Conservation (phyloP, 306 rosid species). For the Rubus idaeus region DNA sequence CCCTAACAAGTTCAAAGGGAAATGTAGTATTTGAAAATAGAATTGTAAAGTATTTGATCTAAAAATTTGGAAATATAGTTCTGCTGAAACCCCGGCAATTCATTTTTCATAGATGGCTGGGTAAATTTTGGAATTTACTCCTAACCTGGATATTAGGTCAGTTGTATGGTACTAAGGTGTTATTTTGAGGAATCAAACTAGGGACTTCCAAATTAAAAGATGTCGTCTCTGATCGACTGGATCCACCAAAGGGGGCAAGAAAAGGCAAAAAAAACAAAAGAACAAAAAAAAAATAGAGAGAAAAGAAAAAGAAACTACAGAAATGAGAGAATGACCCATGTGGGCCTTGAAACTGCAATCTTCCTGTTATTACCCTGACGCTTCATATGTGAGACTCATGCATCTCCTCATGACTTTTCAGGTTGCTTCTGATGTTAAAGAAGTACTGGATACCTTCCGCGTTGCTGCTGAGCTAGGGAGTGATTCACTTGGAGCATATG, state of each 20-base stretch:
- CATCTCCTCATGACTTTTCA: constrained; percentile 31
- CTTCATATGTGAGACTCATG: constrained; percentile 8
- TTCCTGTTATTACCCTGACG: not conserved
- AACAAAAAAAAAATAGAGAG: not conserved
- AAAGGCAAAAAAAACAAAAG: not conserved
- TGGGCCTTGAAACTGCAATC: not conserved
- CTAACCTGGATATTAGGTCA: not conserved
- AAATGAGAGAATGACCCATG: not conserved
- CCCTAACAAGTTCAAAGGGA: not conserved
- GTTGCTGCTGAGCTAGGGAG: constrained; percentile 87
- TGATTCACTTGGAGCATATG: constrained; percentile 90
- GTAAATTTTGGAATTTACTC: not conserved
- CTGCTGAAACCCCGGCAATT: not conserved
- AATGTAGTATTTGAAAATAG: not conserved
- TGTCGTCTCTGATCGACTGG: not conserved
- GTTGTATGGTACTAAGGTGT: not conserved
- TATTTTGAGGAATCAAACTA: not conserved
- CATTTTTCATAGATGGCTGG: not conserved
- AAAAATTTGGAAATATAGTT: not conserved
- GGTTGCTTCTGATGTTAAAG: constrained; percentile 76
- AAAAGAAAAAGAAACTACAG: not conserved
- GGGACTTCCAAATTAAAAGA: not conserved
- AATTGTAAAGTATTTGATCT: not conserved
- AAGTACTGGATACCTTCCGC: constrained; percentile 78
- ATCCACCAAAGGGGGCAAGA: not conserved